Base-by-base conservation (phyloP, 176 grass and related monocot genomes). In the Aegilops umbellulata region DNA sequence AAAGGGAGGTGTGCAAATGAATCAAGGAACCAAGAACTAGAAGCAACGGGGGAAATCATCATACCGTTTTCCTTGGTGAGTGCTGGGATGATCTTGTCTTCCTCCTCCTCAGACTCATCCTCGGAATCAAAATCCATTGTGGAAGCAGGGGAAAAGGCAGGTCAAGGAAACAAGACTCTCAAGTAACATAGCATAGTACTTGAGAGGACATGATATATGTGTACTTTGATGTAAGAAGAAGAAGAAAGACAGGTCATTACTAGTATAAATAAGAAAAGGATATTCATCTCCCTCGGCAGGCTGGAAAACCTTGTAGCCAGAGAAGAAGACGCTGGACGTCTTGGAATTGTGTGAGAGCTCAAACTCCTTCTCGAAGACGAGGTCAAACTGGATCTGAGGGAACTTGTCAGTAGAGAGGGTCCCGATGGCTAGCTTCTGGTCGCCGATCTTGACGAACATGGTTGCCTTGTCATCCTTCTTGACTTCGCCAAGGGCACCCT, bases 321-420 rank as follows among this genome's bases (percentile, higher is more conserved):
- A 63, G 68, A 98, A 98, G 78, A 87, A 85, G 14, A 98, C 89
- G 20, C 86, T 98, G 8, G 87, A 22, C 14, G 87, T 83, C 80
- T 98, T 98, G 25, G 95, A 95, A 39, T 76, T 90, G 90, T 98
- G 91, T 1, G 93, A 98, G 19, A 98, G 77, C 88, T 98, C 93
- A 82, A 98, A 98, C 7, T 90, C 93, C 76, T 94, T 92, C n/a
- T 98, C 93, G 30, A 98, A 93, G 17, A 98, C 93, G 49, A 98
- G 68, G 81, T 98, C 95, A 30, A 92, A 94, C 25, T 82, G 80
- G n/a, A 98, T 90, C 71, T 98, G 95, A 8, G 91, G 66, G 69
- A 53, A 74, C 71, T 91, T 95, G 16, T 93, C 93, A 0, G 47
- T 22, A 6, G 87, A 87, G 3, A 98, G 91, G 32, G 91, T 95